phyloP scores from a whole-genome alignment of 176 grass and related monocot species.

The Tillandsia leiboldiana region DNA sequence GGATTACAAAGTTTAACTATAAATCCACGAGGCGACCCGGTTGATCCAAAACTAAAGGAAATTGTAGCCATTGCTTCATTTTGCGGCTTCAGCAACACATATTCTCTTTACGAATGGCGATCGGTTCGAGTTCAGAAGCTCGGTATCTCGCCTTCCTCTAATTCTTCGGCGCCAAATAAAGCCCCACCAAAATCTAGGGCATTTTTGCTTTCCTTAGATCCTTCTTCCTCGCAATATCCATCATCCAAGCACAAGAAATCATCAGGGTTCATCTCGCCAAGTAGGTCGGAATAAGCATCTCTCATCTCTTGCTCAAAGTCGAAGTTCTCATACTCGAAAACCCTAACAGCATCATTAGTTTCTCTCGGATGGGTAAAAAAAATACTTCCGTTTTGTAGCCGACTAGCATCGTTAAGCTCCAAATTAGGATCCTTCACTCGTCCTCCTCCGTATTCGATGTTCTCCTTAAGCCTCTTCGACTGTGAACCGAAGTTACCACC shows the following conservation, averaged over 20 bases:
- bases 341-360: neutral
- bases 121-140: neutral
- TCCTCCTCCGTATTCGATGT: slow-evolving; percentile 14
- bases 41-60: too few relatives aligned
- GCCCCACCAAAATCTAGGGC: neutral
- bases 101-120: too few relatives aligned
- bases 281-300: slow-evolving; percentile 48
- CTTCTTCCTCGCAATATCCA: slow-evolving; percentile 18
- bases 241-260: slow-evolving; percentile 60
- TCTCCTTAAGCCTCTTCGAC: slow-evolving; percentile 11
- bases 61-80: too few relatives aligned
- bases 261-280: slow-evolving; percentile 59
- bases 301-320: slow-evolving; percentile 58
- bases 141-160: slow-evolving; percentile 83
- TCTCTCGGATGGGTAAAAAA: slow-evolving; percentile 1
- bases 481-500: neutral
- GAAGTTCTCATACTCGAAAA: slow-evolving; percentile 24
- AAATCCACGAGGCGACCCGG: too few relatives aligned
- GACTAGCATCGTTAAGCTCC: neutral
- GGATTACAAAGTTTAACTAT: too few relatives aligned
- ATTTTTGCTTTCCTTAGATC: neutral
- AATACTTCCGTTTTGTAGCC: slow-evolving; percentile 6
- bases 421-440: slow-evolving; percentile 12
- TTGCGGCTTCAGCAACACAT: too few relatives aligned
- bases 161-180: slow-evolving; percentile 18